Base-by-base conservation (phyloP, 371 early-diverging fungal genomes). In the Coemansia sp. region DNA sequence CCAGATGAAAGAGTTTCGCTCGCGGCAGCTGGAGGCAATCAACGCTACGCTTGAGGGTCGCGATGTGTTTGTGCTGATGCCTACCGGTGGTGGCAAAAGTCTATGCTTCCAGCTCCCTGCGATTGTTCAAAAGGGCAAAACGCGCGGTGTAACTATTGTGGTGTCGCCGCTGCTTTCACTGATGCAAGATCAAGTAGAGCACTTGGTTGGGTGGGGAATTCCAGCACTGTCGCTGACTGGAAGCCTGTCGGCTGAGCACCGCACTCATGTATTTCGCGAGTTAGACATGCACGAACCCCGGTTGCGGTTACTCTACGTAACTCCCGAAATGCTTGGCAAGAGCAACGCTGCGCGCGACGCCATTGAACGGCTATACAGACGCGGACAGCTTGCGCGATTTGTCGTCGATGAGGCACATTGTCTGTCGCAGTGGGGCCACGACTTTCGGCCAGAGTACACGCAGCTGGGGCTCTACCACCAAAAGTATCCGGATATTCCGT, bases 71-170 rank as follows among this genome's bases (percentile, higher is more conserved):
- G 95, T 99, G 40, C 80, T 99, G 45, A 99, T 99, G 99, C 99
- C 99, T 2, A 99, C 99, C 1, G 99, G 99, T 40, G 99, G 99
- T 0, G 99, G 99, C 6, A 99, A 99, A 80, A 91, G 92, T 76
- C 78, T 99, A 31, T 99, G 99, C 75, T 99, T 96, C 80, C 99
- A 99, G 77, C 83, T 99, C 22, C 99, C 99, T 4, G 97, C 99
- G 5, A 71, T 92, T 13, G 75, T 95, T 24, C 82, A 88, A 26
- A 78, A 71, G 47, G 86, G 89, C 55, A 76, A 69, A 10, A 92
- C 92, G 0, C 75, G 76, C 26, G 95, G 95, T 1, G 82, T 99
- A 0, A 97, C 99, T 0, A 81, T 99, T 59, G 99, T 99, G 8
- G 87, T 99, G 5, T 95, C 98, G 5, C 99, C 99, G 0, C 83